Conservation (phyloP, 139 green algal species). For the Nannochloris sp. region DNA sequence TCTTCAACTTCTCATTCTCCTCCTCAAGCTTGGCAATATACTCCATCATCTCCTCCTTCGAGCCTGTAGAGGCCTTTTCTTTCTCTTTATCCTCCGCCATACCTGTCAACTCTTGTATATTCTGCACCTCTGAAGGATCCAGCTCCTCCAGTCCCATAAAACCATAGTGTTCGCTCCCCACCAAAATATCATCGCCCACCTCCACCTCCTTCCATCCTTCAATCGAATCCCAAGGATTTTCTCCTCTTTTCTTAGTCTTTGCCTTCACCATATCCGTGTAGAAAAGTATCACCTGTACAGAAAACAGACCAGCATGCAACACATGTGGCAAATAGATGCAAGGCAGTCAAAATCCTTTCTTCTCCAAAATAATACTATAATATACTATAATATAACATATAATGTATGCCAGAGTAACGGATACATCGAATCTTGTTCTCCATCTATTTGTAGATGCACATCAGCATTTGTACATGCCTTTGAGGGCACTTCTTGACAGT, state of each 20-base stretch:
- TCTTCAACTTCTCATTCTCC: not conserved
- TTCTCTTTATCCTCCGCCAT: slow-evolving; percentile 10
- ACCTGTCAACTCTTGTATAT: slow-evolving; percentile 21
- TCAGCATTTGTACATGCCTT: too few relatives aligned
- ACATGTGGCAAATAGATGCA: too few relatives aligned
- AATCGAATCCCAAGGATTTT: slow-evolving; percentile 3
- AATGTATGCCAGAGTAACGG: too few relatives aligned
- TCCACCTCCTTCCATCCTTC: slow-evolving; percentile 52
- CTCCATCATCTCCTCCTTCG: slow-evolving; percentile 1
- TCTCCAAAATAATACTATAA: too few relatives aligned
- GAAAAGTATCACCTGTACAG: too few relatives aligned
- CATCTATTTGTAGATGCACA: too few relatives aligned
- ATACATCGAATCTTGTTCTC: too few relatives aligned
- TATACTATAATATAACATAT: too few relatives aligned
- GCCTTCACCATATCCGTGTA: not conserved
- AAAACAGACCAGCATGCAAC: too few relatives aligned
- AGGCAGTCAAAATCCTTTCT: too few relatives aligned
- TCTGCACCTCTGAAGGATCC: slow-evolving; percentile 16
- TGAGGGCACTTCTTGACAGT: too few relatives aligned
- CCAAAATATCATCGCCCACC: slow-evolving; percentile 47
- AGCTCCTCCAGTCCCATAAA: slow-evolving; percentile 70
- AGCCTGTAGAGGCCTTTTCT: slow-evolving; percentile 1
- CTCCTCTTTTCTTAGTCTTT: not conserved
- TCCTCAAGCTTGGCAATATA: slow-evolving; percentile 3
- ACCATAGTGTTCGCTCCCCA: slow-evolving; percentile 64